A percentile compares a stretch with the other conserved stretches of the same genome.
phyloP scores from a whole-genome alignment of 371 early-diverging fungal species.

The Mortierella sp. region DNA sequence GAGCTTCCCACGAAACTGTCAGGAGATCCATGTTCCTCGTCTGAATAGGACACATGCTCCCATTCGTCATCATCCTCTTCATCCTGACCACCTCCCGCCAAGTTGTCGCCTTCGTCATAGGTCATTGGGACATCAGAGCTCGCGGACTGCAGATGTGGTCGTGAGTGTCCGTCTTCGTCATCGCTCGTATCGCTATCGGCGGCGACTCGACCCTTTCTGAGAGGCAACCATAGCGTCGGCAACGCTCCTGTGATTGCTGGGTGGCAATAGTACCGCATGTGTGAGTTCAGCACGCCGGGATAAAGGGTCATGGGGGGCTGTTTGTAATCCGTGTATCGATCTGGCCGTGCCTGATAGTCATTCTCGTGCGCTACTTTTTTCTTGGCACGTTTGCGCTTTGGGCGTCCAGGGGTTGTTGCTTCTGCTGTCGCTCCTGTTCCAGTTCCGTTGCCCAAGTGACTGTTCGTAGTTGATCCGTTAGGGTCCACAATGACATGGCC shows the following conservation, averaged over 20 bases:
- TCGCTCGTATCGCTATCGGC: not conserved
- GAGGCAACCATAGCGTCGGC: constrained; percentile 82
- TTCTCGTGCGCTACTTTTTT: constrained; percentile 66
- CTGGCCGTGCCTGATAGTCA: constrained; percentile 69
- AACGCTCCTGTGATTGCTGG: constrained; percentile 78
- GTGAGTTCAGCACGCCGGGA: constrained; percentile 78
- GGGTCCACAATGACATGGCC: no score
- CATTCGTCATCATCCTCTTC: constrained; percentile 22
- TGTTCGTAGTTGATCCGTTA: no score
- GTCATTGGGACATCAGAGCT: constrained; percentile 11
- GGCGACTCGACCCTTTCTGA: constrained; percentile 12
- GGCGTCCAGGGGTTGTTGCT: constrained; percentile 6
- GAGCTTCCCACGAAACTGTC: no score
- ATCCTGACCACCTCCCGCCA: constrained; percentile 50
- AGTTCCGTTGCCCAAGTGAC: no score
- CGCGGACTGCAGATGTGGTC: not conserved
- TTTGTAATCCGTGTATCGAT: constrained; percentile 43
- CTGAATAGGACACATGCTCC: not conserved
- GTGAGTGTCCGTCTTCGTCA: not conserved
- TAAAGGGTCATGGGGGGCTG: constrained; percentile 72
- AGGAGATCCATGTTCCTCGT: not conserved
- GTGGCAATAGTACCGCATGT: constrained; percentile 77
- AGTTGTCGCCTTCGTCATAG: constrained; percentile 47
- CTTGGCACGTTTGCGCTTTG: constrained; percentile 20
- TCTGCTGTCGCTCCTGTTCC: no score